Base-by-base conservation (phyloP, 371 early-diverging fungal species). In the Nematocida displodere region DNA sequence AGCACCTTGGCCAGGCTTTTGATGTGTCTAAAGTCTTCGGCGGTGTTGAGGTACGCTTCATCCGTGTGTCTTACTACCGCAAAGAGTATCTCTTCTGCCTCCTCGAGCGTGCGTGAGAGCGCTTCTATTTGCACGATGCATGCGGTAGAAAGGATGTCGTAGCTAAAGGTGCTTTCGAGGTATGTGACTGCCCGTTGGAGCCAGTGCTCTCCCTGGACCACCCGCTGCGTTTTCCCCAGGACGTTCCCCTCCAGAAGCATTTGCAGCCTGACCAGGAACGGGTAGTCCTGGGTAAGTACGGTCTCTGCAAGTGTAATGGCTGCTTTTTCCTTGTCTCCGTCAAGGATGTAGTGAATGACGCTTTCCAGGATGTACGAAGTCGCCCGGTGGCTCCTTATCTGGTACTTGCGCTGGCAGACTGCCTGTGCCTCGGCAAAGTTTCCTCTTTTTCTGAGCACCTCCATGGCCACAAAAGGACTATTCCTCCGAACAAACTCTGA, bases 181-280 rank as follows among this genome's bases (percentile, higher is more conserved):
- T 24, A 62, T 26, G 39, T 34, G 20, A 59, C 13, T 13, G 46
- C 56, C 11, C 31, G 34, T 15, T 46, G 20, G 31, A 15, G 8
- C 68, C 68, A 67, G 8, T 13, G 8, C 29, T 56, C 48, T 37
- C 42, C 11, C 17, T 24, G 28, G 15, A 13, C 5, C 20, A 58
- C 1, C 26, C n/a, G 36, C 5, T 46, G 20, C 22, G 31, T 44
- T 2, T 22, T 29, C 11, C 46, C 20, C n/a, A 37, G 47, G 17
- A 67, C 36, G 48, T 59, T 55, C 2, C 68, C 68, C 68, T 67
- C 68, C 47, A 67, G 36, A 4, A 67, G 15, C 7, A 67, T 17
- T 1, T 15, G 8, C 15, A 67, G 44, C 29, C 17, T 66, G 24
- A 26, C 11, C 17, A 63, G 15, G 24, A 15, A 20, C 11, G 58